A percentile compares a stretch with the other conserved stretches of the same genome.
Evolutionary conservation across 495 filamentous ascomycete species (phyloP).

Genomic region (Platismatia glauca): DNA sequence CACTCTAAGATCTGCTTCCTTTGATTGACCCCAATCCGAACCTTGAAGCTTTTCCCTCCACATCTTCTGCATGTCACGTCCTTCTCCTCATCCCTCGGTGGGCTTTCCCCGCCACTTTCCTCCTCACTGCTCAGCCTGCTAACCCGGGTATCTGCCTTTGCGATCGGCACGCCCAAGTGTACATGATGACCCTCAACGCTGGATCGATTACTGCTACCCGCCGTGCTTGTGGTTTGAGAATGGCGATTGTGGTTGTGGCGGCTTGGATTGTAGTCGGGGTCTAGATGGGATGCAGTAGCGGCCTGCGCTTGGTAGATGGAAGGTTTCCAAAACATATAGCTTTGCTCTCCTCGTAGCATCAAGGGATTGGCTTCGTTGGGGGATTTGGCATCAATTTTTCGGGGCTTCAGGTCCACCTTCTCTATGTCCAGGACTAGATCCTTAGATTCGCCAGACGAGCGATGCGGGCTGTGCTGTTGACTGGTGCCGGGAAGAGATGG

Average conservation of each 20-base stretch:
- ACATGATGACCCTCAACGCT: conserved; percentile 17
- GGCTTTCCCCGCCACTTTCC: conserved; percentile 18
- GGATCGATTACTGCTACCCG: conserved; percentile 15
- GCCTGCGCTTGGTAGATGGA: conserved; percentile 40
- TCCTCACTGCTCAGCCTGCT: conserved; percentile 41
- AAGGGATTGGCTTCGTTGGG: conserved; percentile 35
- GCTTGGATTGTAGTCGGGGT: conserved; percentile 23
- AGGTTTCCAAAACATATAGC: conserved; percentile 46
- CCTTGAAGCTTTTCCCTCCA: conserved; percentile 44
- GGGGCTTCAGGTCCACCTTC: conserved; percentile 22
- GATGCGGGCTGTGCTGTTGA: conserved; percentile 32
- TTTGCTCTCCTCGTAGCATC: conserved; percentile 44
- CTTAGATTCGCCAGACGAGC: conserved; percentile 27
- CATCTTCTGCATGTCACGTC: conserved; percentile 43
- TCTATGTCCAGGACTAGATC: conserved; percentile 21
- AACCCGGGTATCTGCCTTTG: conserved; percentile 28
- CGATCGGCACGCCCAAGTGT: conserved; percentile 16
- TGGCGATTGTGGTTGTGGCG: conserved; percentile 18
- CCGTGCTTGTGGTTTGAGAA: conserved; percentile 17
- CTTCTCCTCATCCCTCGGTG: conserved; percentile 1
- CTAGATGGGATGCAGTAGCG: conserved; percentile 28
- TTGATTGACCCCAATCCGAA: conserved; percentile 33
- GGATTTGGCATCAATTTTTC: conserved; percentile 10
- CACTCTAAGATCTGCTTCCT: conserved; percentile 46
- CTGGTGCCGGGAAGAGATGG: conserved; percentile 30